Evolutionary conservation across 768 basidiomycete species (phyloP), one percentile per base, ranked within the genome.

Genomic region (Xerocomellus amylosporus): DNA sequence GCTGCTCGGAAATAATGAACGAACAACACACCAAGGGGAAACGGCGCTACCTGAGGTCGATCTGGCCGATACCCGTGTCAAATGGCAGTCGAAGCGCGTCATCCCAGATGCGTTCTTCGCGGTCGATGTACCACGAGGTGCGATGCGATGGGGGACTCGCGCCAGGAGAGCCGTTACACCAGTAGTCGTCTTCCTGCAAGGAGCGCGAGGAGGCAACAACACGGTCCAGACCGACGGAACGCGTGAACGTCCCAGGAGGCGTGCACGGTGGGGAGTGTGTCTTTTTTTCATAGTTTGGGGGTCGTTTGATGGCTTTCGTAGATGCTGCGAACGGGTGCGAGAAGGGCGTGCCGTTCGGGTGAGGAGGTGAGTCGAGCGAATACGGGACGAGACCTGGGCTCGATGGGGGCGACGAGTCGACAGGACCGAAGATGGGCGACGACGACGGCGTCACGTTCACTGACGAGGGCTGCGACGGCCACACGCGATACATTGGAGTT

Each of bases 241-340:
- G 58, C 45, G 54, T 61, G 19, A 56, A 62, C 36, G 51, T 62
- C 61, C 55, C 60, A 39, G 55, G 62, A 30, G 64, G 66, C 10
- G 68, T 62, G 26, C 51, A 56, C 20, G 56, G 67, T 19, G 56
- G 63, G 22, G 60, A 54, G 37, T 54, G 52, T 30, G 15, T 33
- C 62, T 64, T 71, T 62, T 74, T 76, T 62, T 84, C 80, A 44
- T 81, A 79, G 13, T 74, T 61, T 4, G 77, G 77, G 26, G 73
- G 77, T 5, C 61, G 62, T 60, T 74, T 75, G 28, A 60, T 71
- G 4, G 78, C 75, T 51, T 80, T 81, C 4, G 78, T 77, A 1
- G 84, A 83, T 0, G 77, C 86, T 13, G 87, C 82, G 49, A 84
- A 81, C 0, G 85, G 85, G 60, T 87, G 68, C 55, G 58, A 52